Evolutionary conservation across 1,284 basidiomycete species (phyloP).

Genomic region (Ceratobasidium sp.): DNA sequence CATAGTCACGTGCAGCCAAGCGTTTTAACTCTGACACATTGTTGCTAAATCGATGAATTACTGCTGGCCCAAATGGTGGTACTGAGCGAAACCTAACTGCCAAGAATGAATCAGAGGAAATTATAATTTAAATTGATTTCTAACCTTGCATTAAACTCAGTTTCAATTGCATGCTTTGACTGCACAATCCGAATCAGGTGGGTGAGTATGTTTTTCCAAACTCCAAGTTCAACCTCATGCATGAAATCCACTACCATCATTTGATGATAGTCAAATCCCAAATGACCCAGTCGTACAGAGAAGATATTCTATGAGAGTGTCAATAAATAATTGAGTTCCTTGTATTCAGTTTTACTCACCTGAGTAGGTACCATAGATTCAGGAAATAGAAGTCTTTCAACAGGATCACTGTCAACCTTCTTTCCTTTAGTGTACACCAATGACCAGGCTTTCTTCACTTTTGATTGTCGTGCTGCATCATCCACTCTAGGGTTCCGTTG

Average conservation of each 20-base stretch:
- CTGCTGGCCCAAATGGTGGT: slow-evolving; percentile 5
- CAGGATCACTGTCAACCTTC: slow-evolving; percentile 27
- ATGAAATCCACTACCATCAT: slow-evolving; percentile 48
- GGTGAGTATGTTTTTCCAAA: slow-evolving; percentile 53
- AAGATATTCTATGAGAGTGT: slow-evolving; percentile 47
- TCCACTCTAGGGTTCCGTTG: not conserved
- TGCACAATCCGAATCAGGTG: slow-evolving; percentile 54
- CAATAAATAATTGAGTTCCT: too few relatives aligned
- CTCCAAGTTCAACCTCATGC: slow-evolving; percentile 49
- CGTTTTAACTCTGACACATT: slow-evolving; percentile 32
- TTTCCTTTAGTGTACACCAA: slow-evolving; percentile 21
- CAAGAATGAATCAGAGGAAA: too few relatives aligned
- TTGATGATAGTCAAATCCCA: slow-evolving; percentile 47
- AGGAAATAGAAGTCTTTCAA: slow-evolving; percentile 42
- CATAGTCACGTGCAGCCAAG: slow-evolving; percentile 48
- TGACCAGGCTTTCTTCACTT: slow-evolving; percentile 5
- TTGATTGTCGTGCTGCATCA: slow-evolving; percentile 2
- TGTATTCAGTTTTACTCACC: too few relatives aligned
- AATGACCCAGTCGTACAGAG: slow-evolving; percentile 30
- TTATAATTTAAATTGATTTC: not conserved
- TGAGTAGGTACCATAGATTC: slow-evolving; percentile 44
- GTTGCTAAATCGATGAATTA: slow-evolving; percentile 33
- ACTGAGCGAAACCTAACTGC: slow-evolving; percentile 28
- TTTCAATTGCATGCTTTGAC: slow-evolving; percentile 31
- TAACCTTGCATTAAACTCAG: slow-evolving; percentile 45